phyloP scores from a whole-genome alignment of 208 protist species.

The Trypanosoma theileri region DNA sequence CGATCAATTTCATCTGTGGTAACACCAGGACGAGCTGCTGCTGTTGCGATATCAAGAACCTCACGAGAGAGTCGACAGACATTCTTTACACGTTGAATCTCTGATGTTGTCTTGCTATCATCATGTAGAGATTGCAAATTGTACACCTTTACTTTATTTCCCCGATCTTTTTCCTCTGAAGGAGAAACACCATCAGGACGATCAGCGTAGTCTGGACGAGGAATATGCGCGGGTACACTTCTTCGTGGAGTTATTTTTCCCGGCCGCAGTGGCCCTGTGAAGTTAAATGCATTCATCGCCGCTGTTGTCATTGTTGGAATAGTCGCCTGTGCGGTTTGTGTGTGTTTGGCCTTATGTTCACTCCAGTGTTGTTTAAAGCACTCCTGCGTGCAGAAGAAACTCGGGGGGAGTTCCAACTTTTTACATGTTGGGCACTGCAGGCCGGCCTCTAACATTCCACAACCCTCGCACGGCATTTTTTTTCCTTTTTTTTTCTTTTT shows the following conservation, averaged over 20 bases:
- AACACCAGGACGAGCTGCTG: conserved; percentile 88
- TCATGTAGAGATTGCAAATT: conserved; percentile 81
- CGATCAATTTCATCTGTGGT: conserved; percentile 98
- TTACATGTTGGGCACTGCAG: conserved; percentile 92
- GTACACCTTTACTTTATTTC: conserved; percentile 65
- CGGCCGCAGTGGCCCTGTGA: conserved; percentile 79
- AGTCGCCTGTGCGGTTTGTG: conserved; percentile 55
- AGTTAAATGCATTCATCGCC: conserved; percentile 73
- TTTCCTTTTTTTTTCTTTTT: not conserved
- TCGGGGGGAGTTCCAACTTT: conserved; percentile 85
- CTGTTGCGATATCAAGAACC: conserved; percentile 95
- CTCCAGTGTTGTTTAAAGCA: conserved; percentile 90
- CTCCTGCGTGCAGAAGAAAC: conserved; percentile 86
- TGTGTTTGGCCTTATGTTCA: conserved; percentile 88
- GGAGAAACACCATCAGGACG: conserved; percentile 75
- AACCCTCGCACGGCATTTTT: conserved; percentile 83
- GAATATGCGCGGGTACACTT: conserved; percentile 70
- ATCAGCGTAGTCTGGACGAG: conserved; percentile 85
- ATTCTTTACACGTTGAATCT: conserved; percentile 89
- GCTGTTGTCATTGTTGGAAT: conserved; percentile 87
- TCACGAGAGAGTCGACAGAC: conserved; percentile 88
- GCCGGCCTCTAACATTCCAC: conserved; percentile 57
- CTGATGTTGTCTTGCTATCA: conserved; percentile 55
- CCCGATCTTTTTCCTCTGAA: conserved; percentile 74
- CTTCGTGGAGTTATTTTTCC: conserved; percentile 84